Base-by-base conservation (phyloP, 1,139 yeast species). In the Geotrichum siamense region DNA sequence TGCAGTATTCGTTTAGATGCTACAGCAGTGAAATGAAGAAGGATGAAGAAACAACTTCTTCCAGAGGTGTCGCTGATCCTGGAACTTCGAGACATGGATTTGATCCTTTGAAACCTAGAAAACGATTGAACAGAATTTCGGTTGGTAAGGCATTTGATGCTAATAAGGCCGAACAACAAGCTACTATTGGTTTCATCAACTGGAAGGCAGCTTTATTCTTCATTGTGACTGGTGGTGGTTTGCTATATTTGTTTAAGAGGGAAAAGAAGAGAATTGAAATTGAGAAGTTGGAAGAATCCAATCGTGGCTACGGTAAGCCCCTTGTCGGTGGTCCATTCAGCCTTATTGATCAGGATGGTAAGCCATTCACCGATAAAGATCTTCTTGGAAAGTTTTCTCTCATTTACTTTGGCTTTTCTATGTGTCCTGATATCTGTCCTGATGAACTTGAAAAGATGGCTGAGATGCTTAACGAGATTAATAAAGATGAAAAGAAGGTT, bases 341-440 rank as follows among this genome's bases (percentile, higher is more conserved):
- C 43, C 68, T 91, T 51, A 62, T 74, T 3, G 96, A 87, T 59
- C 74, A 76, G 32, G 67, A 87, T 41, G 87, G 89, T 32, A 67
- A 80, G 20, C 65, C 63, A 16, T 91, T 89, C 61, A 84, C 96
- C 1, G 78, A 86, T 25, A 70, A 83, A 48, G 76, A 89, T 56
- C 69, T 91, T 59, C 67, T 75, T 51, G 93, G 91, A 38, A 79
- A 76, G 61, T 91, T 85, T 62, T 76, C 87, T 10, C 70, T 91
- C 44, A 63, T 91, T 15, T 91, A 91, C 64, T 91, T 91, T 65
- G 98, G 98, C 0, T 91, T 91, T 68, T 83, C 95, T 3, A 89
- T 87, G 65, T 91, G 98, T 66, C 98, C 98, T 5, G 98, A 91
- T 64, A 87, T 91, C 43, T 91, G 98, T 64, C 98, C 98, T 8